Percentiles rank a stretch among this genome's conserved stretches.
These are phyloP conservation scores for Scedosporium boydii DNA, from an alignment of 2,329 filamentous ascomycete species.

Conservation along the genomic window DNA sequence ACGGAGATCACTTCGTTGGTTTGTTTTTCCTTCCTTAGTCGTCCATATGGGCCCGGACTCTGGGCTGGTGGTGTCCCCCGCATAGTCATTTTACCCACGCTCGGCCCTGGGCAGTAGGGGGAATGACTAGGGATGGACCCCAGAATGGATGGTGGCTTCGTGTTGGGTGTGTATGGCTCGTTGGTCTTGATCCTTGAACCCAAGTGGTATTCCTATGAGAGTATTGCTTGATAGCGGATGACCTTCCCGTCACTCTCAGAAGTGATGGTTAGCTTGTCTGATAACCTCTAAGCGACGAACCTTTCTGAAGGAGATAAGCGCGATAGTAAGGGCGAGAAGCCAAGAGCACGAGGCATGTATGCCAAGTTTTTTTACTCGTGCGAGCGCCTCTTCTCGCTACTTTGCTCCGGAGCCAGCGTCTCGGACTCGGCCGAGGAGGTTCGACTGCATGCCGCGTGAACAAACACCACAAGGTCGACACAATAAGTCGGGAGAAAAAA, in stretches of 20 bases:
- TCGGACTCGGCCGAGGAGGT: conserved; percentile 45
- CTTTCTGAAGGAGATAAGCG: conserved; percentile 50
- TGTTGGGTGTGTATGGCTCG: conserved; percentile 9
- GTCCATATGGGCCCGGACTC: no score
- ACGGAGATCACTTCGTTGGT: no score
- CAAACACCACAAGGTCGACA: conserved; percentile 17
- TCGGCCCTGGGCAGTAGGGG: not conserved
- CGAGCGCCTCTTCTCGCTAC: conserved; percentile 20
- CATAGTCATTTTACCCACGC: not conserved
- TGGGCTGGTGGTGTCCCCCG: not conserved
- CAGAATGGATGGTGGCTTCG: not conserved
- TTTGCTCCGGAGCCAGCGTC: conserved; percentile 49
- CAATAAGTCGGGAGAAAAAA: conserved; percentile 5
- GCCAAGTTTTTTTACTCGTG: not conserved
- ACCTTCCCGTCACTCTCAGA: not conserved
- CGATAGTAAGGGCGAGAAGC: conserved; percentile 39
- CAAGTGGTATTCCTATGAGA: not conserved
- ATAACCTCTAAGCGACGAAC: conserved; percentile 19
- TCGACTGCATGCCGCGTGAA: not conserved
- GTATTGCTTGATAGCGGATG: not conserved
- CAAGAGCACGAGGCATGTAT: not conserved
- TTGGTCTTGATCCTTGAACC: not conserved
- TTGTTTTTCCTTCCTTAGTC: no score
- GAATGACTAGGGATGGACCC: not conserved
- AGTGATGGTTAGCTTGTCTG: not conserved